phyloP scores from a whole-genome alignment of 148 eudicot genomes.

The Camellia japonica region DNA sequence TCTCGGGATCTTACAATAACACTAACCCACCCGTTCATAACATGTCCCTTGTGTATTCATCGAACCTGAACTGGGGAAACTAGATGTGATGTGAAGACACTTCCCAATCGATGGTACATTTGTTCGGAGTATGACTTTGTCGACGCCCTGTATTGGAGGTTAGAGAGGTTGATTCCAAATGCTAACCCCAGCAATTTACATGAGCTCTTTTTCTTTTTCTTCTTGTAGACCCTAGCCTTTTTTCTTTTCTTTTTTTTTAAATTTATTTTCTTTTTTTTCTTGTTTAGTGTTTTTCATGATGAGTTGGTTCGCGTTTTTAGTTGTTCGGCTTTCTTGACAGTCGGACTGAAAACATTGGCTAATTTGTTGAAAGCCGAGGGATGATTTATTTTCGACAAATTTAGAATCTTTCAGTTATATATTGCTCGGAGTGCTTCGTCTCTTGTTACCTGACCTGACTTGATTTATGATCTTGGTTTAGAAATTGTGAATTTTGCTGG shows the following conservation, averaged over 20 bases:
- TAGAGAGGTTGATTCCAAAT: conserved; percentile 27
- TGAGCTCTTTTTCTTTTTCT: conserved; percentile 13
- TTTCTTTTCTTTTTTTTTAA: too few species aligned
- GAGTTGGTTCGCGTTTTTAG: conserved; percentile 6
- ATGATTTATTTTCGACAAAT: conserved; percentile 3
- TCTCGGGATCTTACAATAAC: conserved; percentile 44
- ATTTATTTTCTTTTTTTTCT: neutral
- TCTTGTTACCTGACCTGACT: neutral
- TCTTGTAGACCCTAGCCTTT: neutral
- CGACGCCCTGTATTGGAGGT: neutral
- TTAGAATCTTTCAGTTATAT: conserved; percentile 2
- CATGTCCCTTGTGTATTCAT: conserved; percentile 53
- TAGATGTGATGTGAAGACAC: conserved; percentile 41
- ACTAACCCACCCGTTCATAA: conserved; percentile 52
- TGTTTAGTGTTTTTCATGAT: neutral
- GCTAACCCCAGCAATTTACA: conserved; percentile 43
- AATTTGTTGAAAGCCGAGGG: neutral
- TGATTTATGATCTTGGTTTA: neutral
- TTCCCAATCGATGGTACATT: conserved; percentile 31
- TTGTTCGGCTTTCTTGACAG: neutral
- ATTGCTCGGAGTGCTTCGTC: neutral
- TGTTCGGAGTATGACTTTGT: neutral
- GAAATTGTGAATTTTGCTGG: too few species aligned
- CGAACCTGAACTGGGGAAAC: conserved; percentile 68
- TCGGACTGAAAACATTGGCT: neutral